Evolutionary conservation across 352 stramenopile species (phyloP).

Genomic region (Globisporangium camurandrum): DNA sequence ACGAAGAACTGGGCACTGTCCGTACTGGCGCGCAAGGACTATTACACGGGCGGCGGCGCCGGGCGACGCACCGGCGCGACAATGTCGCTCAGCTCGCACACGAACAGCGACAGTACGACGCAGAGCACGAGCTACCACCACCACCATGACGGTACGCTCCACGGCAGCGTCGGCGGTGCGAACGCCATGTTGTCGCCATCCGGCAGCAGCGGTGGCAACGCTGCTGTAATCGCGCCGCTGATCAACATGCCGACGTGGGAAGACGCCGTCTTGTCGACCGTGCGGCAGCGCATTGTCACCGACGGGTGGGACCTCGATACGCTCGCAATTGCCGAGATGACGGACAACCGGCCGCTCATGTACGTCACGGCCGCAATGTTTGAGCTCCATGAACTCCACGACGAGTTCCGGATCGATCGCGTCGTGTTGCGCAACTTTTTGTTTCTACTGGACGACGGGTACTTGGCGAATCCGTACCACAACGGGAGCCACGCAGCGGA

Average conservation of each 20-base stretch:
- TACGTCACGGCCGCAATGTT: constrained; percentile 77
- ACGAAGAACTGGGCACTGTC: constrained; percentile 81
- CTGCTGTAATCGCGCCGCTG: constrained; percentile 29
- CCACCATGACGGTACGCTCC: too few species aligned
- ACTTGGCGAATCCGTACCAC: constrained; percentile 72
- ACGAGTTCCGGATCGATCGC: constrained; percentile 67
- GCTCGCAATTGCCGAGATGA: constrained; percentile 58
- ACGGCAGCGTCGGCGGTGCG: too few species aligned
- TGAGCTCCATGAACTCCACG: constrained; percentile 70
- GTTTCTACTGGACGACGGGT: constrained; percentile 69
- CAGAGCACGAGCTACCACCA: constrained; percentile 49
- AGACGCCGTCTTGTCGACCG: constrained; percentile 31
- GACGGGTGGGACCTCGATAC: constrained; percentile 72
- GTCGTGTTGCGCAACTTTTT: constrained; percentile 74
- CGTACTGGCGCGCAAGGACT: constrained; percentile 67
- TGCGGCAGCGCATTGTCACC: constrained; percentile 48
- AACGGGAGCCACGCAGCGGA: constrained; percentile 73
- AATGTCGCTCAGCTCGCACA: constrained; percentile 64
- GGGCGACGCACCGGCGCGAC: constrained; percentile 38
- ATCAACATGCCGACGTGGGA: constrained; percentile 53
- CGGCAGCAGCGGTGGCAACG: constrained; percentile 22
- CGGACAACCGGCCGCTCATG: constrained; percentile 59
- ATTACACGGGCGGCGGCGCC: too few species aligned
- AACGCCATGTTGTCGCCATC: too few species aligned
- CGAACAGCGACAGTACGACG: constrained; percentile 62